Evolutionary conservation across 2,329 filamentous ascomycete species (phyloP), one percentile per base, ranked within the genome.

Genomic region (Pestalotiopsis sp.): DNA sequence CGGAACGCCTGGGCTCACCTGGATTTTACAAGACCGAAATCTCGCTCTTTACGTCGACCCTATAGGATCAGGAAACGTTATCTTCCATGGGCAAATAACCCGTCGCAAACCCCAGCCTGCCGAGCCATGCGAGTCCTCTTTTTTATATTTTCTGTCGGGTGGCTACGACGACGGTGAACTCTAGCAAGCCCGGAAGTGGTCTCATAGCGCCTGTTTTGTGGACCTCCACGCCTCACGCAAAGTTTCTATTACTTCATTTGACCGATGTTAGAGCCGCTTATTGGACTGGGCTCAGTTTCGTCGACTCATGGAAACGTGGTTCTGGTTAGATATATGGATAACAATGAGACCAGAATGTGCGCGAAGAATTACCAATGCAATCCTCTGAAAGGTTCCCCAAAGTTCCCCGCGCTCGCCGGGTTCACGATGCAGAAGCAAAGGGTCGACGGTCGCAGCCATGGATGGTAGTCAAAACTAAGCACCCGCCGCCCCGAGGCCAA

Each of bases 241-340:
- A 41, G 65, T 67, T 67, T 67, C 65, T 39, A 56, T 67, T 67
- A 67, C 65, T 67, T 67, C 65, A 67, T 67, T 60, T 67, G 65
- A 38, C 65, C 65, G 65, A 67, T 27, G 65, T 67, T 59, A 36
- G 65, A 45, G 65, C 52, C 65, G 65, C 56, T 27, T 41, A 45
- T 56, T 67, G 65, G 65, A 67, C 65, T 67, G 65, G 36, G 65
- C 65, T n/a, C 49, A 62, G 25, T 66, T 58, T 58, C 17, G 20
- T 57, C 64, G 64, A 64, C 61, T 64, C 61, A 64, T 64, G 61
- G 17, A 64, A 64, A 64, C 61, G 20, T 64, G 38, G 49, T 64
- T 25, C n/a, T 49, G 20, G 20, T 64, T 38, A 41, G 61, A 62
- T 62, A 17, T 6, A 62, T 20, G 59, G 36, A 45, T 31, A 39